Conservation (phyloP, 441 rosid genomes). For the Metrosideros polymorpha region DNA sequence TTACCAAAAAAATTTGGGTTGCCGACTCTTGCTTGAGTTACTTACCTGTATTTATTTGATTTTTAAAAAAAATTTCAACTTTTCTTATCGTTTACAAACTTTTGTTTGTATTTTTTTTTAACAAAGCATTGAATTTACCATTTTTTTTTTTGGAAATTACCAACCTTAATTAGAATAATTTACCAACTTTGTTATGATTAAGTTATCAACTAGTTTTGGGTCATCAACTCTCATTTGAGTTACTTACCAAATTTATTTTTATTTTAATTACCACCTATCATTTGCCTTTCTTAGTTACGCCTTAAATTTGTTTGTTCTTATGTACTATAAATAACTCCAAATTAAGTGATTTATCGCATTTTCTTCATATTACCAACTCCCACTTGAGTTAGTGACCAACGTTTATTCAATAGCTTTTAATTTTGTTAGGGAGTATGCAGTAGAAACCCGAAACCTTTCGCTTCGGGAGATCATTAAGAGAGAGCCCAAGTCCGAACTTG, state of each 20-base stretch:
- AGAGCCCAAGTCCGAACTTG: too few relatives aligned
- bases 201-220: neutral
- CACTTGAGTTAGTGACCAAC: neutral
- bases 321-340: neutral
- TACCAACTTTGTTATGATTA: neutral
- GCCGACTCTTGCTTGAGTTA: neutral
- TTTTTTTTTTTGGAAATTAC: neutral
- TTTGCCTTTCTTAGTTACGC: neutral
- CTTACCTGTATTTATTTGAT: neutral
- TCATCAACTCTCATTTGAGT: neutral
- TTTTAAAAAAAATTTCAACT: neutral
- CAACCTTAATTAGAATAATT: neutral
- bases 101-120: neutral
- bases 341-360: neutral
- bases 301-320: neutral
- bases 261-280: neutral
- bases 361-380: neutral
- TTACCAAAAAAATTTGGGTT: neutral
- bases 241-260: neutral
- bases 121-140: neutral
- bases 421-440: too few relatives aligned
- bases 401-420: neutral
- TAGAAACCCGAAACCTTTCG: too few relatives aligned
- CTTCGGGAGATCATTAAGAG: too few relatives aligned
- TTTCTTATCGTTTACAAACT: neutral